Percentiles rank a stretch among this genome's conserved stretches.
phyloP scores from a whole-genome alignment of 495 filamentous ascomycete genomes.

The Thermochaetoides thermophila region DNA sequence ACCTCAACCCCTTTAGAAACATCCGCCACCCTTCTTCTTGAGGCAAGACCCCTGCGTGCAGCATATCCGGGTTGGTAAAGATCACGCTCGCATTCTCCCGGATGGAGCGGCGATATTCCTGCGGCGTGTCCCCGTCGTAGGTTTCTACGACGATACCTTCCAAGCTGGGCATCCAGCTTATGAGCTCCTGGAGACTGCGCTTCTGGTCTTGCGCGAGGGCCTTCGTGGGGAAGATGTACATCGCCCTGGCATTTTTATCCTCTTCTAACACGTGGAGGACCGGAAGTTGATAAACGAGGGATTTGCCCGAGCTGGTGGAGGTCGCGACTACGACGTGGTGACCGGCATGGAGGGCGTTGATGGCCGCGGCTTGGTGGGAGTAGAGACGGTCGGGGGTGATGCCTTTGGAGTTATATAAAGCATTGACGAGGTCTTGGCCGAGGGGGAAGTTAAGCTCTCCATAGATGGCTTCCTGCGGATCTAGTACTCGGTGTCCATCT shows the following conservation, averaged over 20 bases:
- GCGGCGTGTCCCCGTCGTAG: slow-evolving; percentile 89
- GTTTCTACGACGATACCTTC: slow-evolving; percentile 71
- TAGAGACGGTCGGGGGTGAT: slow-evolving; percentile 89
- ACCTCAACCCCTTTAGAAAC: slow-evolving; percentile 79
- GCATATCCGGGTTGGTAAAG: slow-evolving; percentile 98
- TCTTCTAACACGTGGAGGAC: slow-evolving; percentile 78
- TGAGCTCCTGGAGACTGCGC: slow-evolving; percentile 71
- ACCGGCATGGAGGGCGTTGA: slow-evolving; percentile 74
- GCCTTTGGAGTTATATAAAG: slow-evolving; percentile 73
- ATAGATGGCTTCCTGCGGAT: slow-evolving; percentile 67
- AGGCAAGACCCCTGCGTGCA: slow-evolving; percentile 87
- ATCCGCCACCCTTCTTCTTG: slow-evolving; percentile 80
- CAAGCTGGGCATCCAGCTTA: slow-evolving; percentile 65
- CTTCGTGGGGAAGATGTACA: slow-evolving; percentile 99
- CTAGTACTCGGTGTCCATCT: slow-evolving; percentile 84
- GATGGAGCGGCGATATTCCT: slow-evolving; percentile 60
- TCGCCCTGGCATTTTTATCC: slow-evolving; percentile 61
- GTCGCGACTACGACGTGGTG: slow-evolving; percentile 86
- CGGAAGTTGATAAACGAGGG: slow-evolving; percentile 88
- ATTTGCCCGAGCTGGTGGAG: slow-evolving; percentile 92
- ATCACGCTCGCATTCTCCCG: slow-evolving; percentile 85
- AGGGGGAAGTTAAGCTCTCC: slow-evolving; percentile 77
- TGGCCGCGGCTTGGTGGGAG: slow-evolving; percentile 86
- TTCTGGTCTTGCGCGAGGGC: slow-evolving; percentile 91
- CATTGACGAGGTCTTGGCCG: slow-evolving; percentile 85